Evolutionary conservation across 768 basidiomycete species (phyloP).

Genomic region (Tylopilus felleus): DNA sequence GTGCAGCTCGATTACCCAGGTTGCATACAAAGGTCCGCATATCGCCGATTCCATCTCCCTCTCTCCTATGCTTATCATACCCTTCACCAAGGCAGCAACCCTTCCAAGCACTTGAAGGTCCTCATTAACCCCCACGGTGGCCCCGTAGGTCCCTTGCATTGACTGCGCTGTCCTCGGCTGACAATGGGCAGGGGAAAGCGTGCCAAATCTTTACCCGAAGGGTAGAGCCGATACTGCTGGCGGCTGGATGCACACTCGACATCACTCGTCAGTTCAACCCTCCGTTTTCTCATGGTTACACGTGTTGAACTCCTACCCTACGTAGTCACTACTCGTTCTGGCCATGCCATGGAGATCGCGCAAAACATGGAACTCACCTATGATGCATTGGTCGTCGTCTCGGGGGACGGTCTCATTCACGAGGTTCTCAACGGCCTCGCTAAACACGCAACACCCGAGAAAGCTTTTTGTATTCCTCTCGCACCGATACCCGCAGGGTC

Average conservation of each 20-base stretch:
- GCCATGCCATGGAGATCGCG: slow-evolving; percentile 66
- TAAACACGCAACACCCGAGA: slow-evolving; percentile 52
- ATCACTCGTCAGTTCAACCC: slow-evolving; percentile 49
- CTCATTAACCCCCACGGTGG: slow-evolving; percentile 82
- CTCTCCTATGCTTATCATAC: slow-evolving; percentile 2
- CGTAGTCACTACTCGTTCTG: slow-evolving; percentile 57
- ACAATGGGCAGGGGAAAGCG: slow-evolving; percentile 55
- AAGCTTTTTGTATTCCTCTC: slow-evolving; percentile 66
- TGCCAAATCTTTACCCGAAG: slow-evolving; percentile 47
- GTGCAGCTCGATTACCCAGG: slow-evolving; percentile 50
- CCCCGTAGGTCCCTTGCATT: slow-evolving; percentile 43
- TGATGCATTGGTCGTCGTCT: slow-evolving; percentile 72
- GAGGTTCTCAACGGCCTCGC: slow-evolving; percentile 85
- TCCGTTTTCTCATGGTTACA: background rate
- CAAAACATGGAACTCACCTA: slow-evolving; percentile 54
- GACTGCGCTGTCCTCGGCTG: background rate
- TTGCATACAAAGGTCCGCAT: slow-evolving; percentile 56
- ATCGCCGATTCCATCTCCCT: background rate
- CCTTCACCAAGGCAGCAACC: slow-evolving; percentile 44
- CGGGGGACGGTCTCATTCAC: slow-evolving; percentile 82
- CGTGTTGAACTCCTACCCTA: background rate
- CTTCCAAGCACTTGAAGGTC: slow-evolving; percentile 55
- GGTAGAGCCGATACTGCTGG: slow-evolving; percentile 69
- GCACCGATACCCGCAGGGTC: slow-evolving; percentile 81
- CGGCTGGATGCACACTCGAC: slow-evolving; percentile 62